These are phyloP conservation scores for Phallus indusiatus DNA, from an alignment of 768 basidiomycete species.

Conservation along the genomic window DNA sequence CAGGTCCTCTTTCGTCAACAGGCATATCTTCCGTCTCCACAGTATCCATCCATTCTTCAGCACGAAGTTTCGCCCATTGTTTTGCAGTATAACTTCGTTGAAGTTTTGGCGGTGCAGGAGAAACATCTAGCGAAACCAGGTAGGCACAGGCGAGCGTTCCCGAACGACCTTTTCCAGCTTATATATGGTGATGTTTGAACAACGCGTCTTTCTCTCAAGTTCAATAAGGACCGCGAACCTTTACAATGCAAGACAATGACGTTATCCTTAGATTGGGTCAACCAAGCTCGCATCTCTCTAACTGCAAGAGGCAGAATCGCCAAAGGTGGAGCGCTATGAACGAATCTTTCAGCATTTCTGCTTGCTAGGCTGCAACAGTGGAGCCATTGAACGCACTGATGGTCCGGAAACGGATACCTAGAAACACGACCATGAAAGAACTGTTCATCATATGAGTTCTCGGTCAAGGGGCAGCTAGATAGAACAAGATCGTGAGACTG, in stretches of 20 bases:
- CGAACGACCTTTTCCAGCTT: slow-evolving; percentile 77
- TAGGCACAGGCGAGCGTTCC: slow-evolving; percentile 82
- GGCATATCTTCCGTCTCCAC: slow-evolving; percentile 27
- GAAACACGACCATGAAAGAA: slow-evolving; percentile 69
- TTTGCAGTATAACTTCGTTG: slow-evolving; percentile 37
- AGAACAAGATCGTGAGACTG: not conserved
- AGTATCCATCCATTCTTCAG: slow-evolving; percentile 38
- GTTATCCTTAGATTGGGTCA: slow-evolving; percentile 50
- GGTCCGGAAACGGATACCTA: slow-evolving; percentile 84
- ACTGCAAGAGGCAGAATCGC: slow-evolving; percentile 62
- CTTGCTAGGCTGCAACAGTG: not conserved
- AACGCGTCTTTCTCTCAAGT: no score
- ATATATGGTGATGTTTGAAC: no score
- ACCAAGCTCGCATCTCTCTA: slow-evolving; percentile 66
- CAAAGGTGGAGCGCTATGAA: slow-evolving; percentile 66
- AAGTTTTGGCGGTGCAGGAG: slow-evolving; percentile 38
- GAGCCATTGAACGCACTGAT: slow-evolving; percentile 46
- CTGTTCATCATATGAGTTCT: slow-evolving; percentile 67
- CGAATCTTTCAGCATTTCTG: no score
- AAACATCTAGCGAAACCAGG: slow-evolving; percentile 48
- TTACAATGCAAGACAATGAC: slow-evolving; percentile 85
- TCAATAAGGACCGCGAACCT: slow-evolving; percentile 33
- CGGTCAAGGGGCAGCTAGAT: slow-evolving; percentile 53
- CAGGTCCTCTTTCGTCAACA: slow-evolving; percentile 23
- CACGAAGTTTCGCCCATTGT: slow-evolving; percentile 37